A percentile compares a stretch with the other conserved stretches of the same genome.
Evolutionary conservation across 2,329 filamentous ascomycete genomes (phyloP).

Genomic region (Verticillium nubilum): DNA sequence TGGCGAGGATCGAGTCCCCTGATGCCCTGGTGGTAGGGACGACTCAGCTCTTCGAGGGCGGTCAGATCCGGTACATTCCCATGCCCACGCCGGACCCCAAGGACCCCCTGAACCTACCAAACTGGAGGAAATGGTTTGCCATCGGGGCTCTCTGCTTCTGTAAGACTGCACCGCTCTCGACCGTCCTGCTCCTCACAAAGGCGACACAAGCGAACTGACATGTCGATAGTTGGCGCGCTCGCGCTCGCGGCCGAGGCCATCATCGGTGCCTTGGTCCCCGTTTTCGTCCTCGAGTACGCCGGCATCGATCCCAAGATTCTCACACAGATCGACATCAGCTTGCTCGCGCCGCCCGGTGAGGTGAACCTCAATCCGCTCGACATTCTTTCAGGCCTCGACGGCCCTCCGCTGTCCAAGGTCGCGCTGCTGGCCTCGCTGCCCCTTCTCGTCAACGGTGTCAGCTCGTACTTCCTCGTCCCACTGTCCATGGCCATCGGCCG

Average conservation of each 20-base stretch:
- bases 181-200: neutral
- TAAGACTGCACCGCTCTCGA: slow-evolving; percentile 10
- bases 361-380: slow-evolving; percentile 20
- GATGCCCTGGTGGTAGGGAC: slow-evolving; percentile 18
- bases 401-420: slow-evolving; percentile 22
- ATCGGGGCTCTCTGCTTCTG: slow-evolving; percentile 22
- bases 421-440: slow-evolving; percentile 26
- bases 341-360: slow-evolving; percentile 9
- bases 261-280: slow-evolving; percentile 23
- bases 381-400: slow-evolving; percentile 19
- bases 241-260: slow-evolving; percentile 15
- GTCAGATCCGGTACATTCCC: slow-evolving; percentile 15
- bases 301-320: slow-evolving; percentile 24
- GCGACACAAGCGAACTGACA: neutral
- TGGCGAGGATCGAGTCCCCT: slow-evolving; percentile 11
- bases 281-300: slow-evolving; percentile 28
- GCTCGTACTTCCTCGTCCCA: slow-evolving; percentile 29
- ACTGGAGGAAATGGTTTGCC: slow-evolving; percentile 24
- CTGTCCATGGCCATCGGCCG: slow-evolving; percentile 30
- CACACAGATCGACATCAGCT: slow-evolving; percentile 14
- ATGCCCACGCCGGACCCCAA: slow-evolving; percentile 25
- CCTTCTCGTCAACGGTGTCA: slow-evolving; percentile 26
- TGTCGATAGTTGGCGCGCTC: slow-evolving; percentile 8
- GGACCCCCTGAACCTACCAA: slow-evolving; percentile 24
- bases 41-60: slow-evolving; percentile 15